Conservation (phyloP, 352 stramenopile genomes). For the Pythium rishiriense region DNA sequence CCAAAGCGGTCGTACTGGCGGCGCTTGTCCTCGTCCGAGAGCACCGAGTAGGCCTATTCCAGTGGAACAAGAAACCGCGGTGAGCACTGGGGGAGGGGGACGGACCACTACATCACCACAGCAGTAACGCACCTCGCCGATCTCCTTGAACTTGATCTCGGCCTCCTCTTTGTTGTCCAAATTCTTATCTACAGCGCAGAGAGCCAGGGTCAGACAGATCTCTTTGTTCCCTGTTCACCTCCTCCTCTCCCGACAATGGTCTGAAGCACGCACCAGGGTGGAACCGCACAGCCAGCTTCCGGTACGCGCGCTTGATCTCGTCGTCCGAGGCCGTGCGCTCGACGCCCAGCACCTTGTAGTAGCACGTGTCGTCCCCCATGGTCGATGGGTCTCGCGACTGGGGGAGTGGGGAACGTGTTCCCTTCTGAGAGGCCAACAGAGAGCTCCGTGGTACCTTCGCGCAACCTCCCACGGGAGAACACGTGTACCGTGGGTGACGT, state of each 20-base stretch:
- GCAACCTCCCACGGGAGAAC: conserved; percentile 5
- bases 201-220: too few relatives aligned
- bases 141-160: conserved; percentile 90
- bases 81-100: too few relatives aligned
- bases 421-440: conserved; percentile 4
- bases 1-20: conserved; percentile 92
- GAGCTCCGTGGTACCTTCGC: conserved; percentile 1
- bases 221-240: too few relatives aligned
- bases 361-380: conserved; percentile 43
- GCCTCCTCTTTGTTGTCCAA: conserved; percentile 86
- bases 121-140: conserved; percentile 58
- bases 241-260: too few relatives aligned
- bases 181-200: conserved; percentile 75
- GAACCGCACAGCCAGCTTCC: conserved; percentile 86
- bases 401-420: too few relatives aligned
- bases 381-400: background rate
- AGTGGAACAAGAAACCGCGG: too few relatives aligned
- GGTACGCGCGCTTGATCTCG: conserved; percentile 85
- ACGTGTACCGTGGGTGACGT: background rate
- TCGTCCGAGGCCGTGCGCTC: conserved; percentile 71
- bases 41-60: conserved; percentile 90
- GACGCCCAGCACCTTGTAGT: conserved; percentile 75
- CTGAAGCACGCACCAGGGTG: conserved; percentile 71
- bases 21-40: conserved; percentile 88
- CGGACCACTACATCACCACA: too few relatives aligned